Evolutionary conservation across 805 yeast genomes (phyloP), one percentile per base, ranked within the genome.

Genomic region (Wickerhamiella bombiphila): DNA sequence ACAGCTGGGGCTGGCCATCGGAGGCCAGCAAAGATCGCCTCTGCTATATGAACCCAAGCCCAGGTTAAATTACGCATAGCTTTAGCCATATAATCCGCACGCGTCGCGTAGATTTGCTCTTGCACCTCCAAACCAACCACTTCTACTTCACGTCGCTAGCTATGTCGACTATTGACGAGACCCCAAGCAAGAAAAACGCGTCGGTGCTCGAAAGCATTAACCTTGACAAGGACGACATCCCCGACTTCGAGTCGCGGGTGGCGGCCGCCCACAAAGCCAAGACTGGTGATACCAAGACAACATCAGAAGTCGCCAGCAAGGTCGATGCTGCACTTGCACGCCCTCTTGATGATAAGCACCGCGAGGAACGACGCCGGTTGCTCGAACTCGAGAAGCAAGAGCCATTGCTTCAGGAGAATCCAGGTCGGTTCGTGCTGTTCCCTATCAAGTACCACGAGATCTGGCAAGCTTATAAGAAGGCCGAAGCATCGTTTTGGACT

Each of bases 401-500:
- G 69, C 97, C 97, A 1, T 63, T 88, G 53, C 70, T 88, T 53
- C 55, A 59, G 37, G 95, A 83, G 63, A 91, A 88, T 72, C 74
- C 72, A 51, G 73, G 74, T 55, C 76, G 98, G 58, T 85, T 82
- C 54, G 96, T 91, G 37, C 66, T 88, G 43, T 86, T 86, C 74
- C 98, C 98, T 49, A 83, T 88, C 65, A 80, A 81, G 64, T 91
- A 85, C 67, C 88, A 86, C 58, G 97, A 88, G 65, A 81, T 88
- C 60, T 88, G 97, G 97, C 94, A 88, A 63, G 86, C 93, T 70
- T 88, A 88, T 66, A 88, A 88, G 70, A 83, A 88, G 65, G 96
- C 97, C 36, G 98, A 91, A 69, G 98, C 98, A 13, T 88, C 97
- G 4, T 88, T 88, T 72, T 88, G 98, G 98, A 91, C 97, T 29